Conservation (phyloP, 2,329 filamentous ascomycete genomes). For the Bipolaris bicolor region DNA sequence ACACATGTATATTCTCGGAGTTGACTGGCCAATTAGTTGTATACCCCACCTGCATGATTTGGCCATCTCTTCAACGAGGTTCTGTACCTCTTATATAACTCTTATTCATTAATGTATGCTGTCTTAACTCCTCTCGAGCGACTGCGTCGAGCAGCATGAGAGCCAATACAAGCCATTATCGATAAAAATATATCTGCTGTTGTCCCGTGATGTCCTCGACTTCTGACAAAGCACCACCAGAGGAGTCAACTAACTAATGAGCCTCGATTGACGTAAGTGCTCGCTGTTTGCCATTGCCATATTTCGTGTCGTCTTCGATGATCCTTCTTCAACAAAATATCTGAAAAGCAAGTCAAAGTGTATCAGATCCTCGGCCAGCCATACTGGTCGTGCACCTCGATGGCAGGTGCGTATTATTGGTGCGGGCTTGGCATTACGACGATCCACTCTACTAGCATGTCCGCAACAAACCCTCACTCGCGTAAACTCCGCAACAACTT, state of each 20-base stretch:
- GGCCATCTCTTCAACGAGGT: slow-evolving; percentile 41
- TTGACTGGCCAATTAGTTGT: slow-evolving; percentile 30
- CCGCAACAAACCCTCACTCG: slow-evolving; percentile 15
- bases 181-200: slow-evolving; percentile 3
- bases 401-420: slow-evolving; percentile 27
- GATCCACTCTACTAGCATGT: slow-evolving; percentile 19
- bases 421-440: slow-evolving; percentile 29
- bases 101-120: slow-evolving; percentile 53
- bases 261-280: background rate
- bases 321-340: background rate
- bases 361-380: background rate
- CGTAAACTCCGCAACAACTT: slow-evolving; percentile 16
- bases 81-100: slow-evolving; percentile 50
- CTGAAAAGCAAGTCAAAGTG: background rate
- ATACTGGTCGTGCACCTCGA: slow-evolving; percentile 19
- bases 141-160: slow-evolving; percentile 41
- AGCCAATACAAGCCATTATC: slow-evolving; percentile 44
- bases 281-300: background rate
- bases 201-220: background rate
- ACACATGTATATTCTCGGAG: slow-evolving; percentile 49
- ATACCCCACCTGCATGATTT: slow-evolving; percentile 28
- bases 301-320: background rate
- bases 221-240: background rate
- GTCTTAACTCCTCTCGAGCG: slow-evolving; percentile 35
- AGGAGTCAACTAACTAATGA: background rate